Conservation (phyloP, 2,329 filamentous ascomycete species). For the Aureobasidium sp. region DNA sequence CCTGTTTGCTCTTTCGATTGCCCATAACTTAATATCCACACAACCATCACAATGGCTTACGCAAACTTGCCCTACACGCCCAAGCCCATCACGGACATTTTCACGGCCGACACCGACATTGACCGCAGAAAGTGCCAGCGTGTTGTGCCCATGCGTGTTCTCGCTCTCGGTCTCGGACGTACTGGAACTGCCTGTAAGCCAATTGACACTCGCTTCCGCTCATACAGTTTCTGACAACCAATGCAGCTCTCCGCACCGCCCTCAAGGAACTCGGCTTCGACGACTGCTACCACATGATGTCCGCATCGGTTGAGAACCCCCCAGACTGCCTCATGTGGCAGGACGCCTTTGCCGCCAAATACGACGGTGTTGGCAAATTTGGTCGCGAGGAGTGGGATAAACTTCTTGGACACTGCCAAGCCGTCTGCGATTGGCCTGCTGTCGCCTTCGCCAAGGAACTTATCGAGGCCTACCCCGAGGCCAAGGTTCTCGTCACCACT, state of each 20-base stretch:
- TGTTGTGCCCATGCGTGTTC: constrained; percentile 62
- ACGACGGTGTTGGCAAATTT: constrained; percentile 52
- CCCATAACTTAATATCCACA: not conserved
- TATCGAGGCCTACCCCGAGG: constrained; percentile 62
- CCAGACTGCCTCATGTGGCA: constrained; percentile 62
- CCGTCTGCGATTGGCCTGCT: constrained; percentile 61
- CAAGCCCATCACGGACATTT: constrained; percentile 49
- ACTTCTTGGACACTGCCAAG: constrained; percentile 56
- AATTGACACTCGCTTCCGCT: not conserved
- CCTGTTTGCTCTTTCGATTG: not conserved
- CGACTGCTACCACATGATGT: constrained; percentile 69
- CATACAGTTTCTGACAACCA: not conserved
- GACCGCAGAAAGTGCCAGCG: constrained; percentile 57
- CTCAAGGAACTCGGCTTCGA: constrained; percentile 58
- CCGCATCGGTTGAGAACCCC: constrained; percentile 58
- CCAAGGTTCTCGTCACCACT: constrained; percentile 61
- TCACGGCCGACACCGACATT: constrained; percentile 60
- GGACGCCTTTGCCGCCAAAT: constrained; percentile 57
- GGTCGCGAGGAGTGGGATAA: constrained; percentile 61
- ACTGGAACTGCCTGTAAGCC: constrained; percentile 60
- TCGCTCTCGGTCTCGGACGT: constrained; percentile 59
- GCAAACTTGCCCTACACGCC: constrained; percentile 30
- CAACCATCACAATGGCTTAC: constrained; percentile 26
- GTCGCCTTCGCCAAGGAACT: constrained; percentile 61
- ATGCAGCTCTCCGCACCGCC: constrained; percentile 53